phyloP scores from a whole-genome alignment of 306 rosid genomes.

The Casuarina cunninghamiana region DNA sequence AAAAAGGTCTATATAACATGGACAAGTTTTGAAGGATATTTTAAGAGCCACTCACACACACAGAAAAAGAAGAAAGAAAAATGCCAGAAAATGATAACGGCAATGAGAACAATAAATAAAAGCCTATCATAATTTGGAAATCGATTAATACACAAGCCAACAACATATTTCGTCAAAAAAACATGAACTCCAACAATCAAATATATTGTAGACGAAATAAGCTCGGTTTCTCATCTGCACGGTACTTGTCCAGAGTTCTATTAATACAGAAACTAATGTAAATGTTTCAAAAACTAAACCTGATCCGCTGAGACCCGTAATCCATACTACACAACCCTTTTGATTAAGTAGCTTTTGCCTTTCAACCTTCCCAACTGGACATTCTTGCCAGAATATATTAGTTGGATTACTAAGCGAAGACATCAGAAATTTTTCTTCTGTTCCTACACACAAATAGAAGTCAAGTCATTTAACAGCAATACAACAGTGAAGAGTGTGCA shows the following conservation, averaged over 20 bases:
- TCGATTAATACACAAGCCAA: not conserved
- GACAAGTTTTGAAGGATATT: no score
- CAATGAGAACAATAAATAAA: not conserved
- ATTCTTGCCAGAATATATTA: constrained; percentile 85
- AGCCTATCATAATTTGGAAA: not conserved
- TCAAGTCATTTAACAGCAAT: constrained; percentile 30
- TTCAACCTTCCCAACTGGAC: constrained; percentile 65
- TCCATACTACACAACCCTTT: constrained; percentile 90
- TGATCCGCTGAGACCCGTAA: constrained; percentile 93
- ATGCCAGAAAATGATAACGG: not conserved
- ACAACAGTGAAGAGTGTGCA: not conserved
- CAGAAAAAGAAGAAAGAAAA: not conserved
- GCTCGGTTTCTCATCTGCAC: not conserved
- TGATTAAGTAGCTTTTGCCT: constrained; percentile 85
- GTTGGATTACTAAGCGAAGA: constrained; percentile 62
- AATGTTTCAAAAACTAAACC: constrained; percentile 39
- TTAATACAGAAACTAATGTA: not conserved
- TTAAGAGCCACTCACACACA: not conserved
- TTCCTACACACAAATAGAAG: constrained; percentile 19
- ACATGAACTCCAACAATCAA: not conserved
- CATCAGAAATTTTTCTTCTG: constrained; percentile 46
- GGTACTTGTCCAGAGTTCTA: not conserved
- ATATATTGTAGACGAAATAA: not conserved
- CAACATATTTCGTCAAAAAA: not conserved
- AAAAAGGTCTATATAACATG: no score